Base-by-base conservation (phyloP, 2,329 filamentous ascomycete genomes). In the Coleophoma crateriformis region DNA sequence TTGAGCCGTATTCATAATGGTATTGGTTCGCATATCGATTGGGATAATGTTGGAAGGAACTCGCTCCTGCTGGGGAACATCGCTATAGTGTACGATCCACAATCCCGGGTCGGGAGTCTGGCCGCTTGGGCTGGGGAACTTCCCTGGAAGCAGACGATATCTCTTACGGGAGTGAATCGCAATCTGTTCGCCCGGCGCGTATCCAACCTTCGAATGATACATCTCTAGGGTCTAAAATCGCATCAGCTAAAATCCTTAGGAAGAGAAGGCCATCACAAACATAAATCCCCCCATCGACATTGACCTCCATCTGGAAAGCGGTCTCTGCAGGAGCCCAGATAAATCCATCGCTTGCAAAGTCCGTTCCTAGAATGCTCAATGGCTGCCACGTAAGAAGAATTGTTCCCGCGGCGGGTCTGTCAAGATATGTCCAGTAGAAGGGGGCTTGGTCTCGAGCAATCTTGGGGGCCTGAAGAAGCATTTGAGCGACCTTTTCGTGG, bases 391-490 rank as follows among this genome's bases (percentile, higher is more conserved):
- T 87, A 55, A 97, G 76, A 64, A 94, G 81, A 41, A 96, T 79
- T 8, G 85, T 86, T 49, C 90, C 90, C 68, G 95, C 89, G 47
- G 78, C 78, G 11, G 92, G 92, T 47, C 83, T 80, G 60, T 94
- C 84, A 50, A 97, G 81, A 67, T 92, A 96, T 42, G 87, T 91
- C 92, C 92, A 99, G 70, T 86, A 88, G 77, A 99, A 91, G 3
- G 92, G 82, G 45, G 90, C 85, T 56, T 84, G 77, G 63, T 95
- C 87, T 67, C 89, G 88, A 59, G 91, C 87, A 54, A 96, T 87
- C 64, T 88, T 86, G 8, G 91, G 89, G 37, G 90, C 91, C 61
- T 84, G 82, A 64, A 91, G 77, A 53, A 97, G 80, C 77, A 89
- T 92, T 62, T 88, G 85, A 53, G 90, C 85, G 22, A 92, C 88